Base-by-base conservation (phyloP, 345 rosid genomes). In the Aquilaria sinensis region DNA sequence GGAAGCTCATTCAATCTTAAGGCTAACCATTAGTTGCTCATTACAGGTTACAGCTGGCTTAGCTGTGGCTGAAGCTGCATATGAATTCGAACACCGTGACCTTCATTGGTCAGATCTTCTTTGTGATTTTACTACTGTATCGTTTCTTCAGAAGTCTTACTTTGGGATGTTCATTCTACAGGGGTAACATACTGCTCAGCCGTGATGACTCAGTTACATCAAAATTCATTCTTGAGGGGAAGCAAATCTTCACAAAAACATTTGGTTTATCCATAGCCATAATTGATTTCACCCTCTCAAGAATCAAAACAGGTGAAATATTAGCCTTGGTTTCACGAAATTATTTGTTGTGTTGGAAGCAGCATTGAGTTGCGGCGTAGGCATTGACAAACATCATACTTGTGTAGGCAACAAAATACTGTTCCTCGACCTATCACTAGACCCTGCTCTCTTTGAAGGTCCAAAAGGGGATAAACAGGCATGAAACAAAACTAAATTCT, bases 51-150 rank as follows among this genome's bases (percentile, higher is more conserved):
- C 85, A n/a, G 87, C 81, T 77, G 97, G 84, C 59, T 67, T 94
- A 59, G 99, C 96, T 14, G 89, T 88, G 72, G 89, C 99, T 69
- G 99, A 94, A 85, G 87, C 82, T 73, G 96, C 96, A 60, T 94
- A 79, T 71, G 97, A 88, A 77, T 94, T 94, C 12, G 99, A 94
- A 74, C 96, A 90, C 63, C 86, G 97, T 7, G 96, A 90, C 70
- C 74, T 94, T 66, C 97, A 94, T 74, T 94, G 96, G 99, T 94
- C 10, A 71, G 63, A 37, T 2, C 71, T 62, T 57, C 70, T 31
- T 69, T 47, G 14, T 63, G 52, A 34, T 65, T 43, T 49, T 51
- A 58, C 15, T 47, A 53, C 2, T 47, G 7, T 50, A 1, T 58
- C 65, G 43, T 58, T 14, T 31, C 30, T 32, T 47, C 14, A 16